Base-by-base conservation (phyloP, 176 grass and related monocot genomes). In the Chloris gayana region DNA sequence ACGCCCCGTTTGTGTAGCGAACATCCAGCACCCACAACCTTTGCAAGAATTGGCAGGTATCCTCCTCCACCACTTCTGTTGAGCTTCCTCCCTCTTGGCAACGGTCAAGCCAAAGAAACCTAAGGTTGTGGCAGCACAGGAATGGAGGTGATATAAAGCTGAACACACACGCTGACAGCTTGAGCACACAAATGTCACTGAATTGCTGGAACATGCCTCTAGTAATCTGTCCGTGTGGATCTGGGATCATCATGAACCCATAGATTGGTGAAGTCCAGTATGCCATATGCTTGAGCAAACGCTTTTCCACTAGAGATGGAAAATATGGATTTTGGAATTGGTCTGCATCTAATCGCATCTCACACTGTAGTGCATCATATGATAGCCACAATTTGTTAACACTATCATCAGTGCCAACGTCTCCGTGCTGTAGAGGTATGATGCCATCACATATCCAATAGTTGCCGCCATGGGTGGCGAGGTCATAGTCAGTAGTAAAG, bases 391-490 rank as follows among this genome's bases (percentile, higher is more conserved):
- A 2, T 65, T 1, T 27, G 21, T 54, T 49, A 56, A 11, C 71
- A n/a, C 0, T 22, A 15, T 24, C 50, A 9, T 49, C 26, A 21
- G 6, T 63, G 27, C 8, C 49, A 59, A 70, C 37, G 18, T 33
- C 15, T 65, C 26, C 64, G 64, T 22, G 64, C 10, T 61, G 0
- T 2, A 63, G 15, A 3, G 46, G 14, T 61, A 70, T n/a, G 64
- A 76, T 33, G 30, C 82, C 73, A 59, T 85, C 82, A 39, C 82
- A 85, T 38, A 5, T 60, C 70, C 70, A 83, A n/a, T 83, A 83
- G 45, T 66, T 83, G 32, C 44, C 15, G 25, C 5, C 17, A 30
- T 83, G 9, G 1, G 58, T 64, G 0, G 2, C 31, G 41, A 72
- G 14, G 0, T 14, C 80, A 74, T 65, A 74, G 6, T 74, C 44